These are phyloP conservation scores for Xylaria sp. DNA, from an alignment of 2,329 filamentous ascomycete species.

Conservation along the genomic window DNA sequence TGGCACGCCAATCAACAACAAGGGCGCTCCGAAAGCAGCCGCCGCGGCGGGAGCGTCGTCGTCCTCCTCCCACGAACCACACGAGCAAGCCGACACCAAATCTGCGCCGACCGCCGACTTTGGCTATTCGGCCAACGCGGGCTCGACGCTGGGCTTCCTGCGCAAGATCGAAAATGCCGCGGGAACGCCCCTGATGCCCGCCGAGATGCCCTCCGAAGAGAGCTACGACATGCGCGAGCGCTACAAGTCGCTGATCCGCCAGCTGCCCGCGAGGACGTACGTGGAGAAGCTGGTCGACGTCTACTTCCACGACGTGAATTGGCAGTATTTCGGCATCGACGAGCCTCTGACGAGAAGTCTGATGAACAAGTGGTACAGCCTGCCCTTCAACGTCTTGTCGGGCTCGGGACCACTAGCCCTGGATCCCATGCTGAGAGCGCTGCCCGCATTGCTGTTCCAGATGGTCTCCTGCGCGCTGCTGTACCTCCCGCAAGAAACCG, in stretches of 20 bases:
- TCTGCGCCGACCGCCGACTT: slow-evolving; percentile 60
- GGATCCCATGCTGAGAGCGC: slow-evolving; percentile 63
- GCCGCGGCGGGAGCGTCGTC: slow-evolving; percentile 9
- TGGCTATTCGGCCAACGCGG: slow-evolving; percentile 62
- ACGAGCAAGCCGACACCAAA: slow-evolving; percentile 50
- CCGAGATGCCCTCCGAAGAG: slow-evolving; percentile 50
- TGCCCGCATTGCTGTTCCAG: slow-evolving; percentile 71
- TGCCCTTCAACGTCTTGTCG: slow-evolving; percentile 64
- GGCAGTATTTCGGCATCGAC: slow-evolving; percentile 68
- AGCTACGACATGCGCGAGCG: slow-evolving; percentile 62
- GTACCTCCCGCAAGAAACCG: slow-evolving; percentile 60
- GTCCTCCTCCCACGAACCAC: slow-evolving; percentile 40
- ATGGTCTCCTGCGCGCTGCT: slow-evolving; percentile 66
- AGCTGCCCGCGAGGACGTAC: slow-evolving; percentile 65
- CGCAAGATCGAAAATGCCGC: slow-evolving; percentile 63
- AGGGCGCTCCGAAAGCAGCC: slow-evolving; percentile 47
- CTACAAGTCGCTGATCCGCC: slow-evolving; percentile 68
- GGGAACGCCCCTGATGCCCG: slow-evolving; percentile 51
- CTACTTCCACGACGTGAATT: slow-evolving; percentile 69
- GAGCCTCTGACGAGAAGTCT: slow-evolving; percentile 62
- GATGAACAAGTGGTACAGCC: slow-evolving; percentile 64
- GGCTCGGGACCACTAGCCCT: slow-evolving; percentile 63
- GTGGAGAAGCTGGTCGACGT: slow-evolving; percentile 65
- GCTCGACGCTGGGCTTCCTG: slow-evolving; percentile 66
- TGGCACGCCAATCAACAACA: slow-evolving; percentile 57